Percentiles rank a stretch among this genome's conserved stretches.
phyloP scores from a whole-genome alignment of 371 early-diverging fungal genomes.

The Mortierella sp. region DNA sequence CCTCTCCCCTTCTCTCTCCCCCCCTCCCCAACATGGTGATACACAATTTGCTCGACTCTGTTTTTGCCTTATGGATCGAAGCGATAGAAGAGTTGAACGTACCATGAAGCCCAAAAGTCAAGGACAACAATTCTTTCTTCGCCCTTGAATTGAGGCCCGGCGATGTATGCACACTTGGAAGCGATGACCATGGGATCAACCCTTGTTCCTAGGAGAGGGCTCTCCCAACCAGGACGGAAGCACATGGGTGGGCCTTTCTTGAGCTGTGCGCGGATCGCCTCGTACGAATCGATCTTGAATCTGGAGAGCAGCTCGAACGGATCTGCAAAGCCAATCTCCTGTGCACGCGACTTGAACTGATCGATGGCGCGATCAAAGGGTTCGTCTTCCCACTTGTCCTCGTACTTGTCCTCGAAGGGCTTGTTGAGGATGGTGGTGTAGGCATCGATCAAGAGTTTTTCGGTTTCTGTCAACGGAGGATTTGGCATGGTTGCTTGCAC shows the following conservation, averaged over 20 bases:
- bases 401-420: conserved; percentile 54
- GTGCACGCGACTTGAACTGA: conserved; percentile 31
- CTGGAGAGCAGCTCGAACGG: conserved; percentile 37
- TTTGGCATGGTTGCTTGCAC: conserved; percentile 4
- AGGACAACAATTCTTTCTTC: conserved; percentile 26
- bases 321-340: conserved; percentile 43
- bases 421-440: conserved; percentile 39
- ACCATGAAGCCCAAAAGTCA: conserved; percentile 54
- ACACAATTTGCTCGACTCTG: no score
- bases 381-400: conserved; percentile 47
- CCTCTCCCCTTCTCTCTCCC: no score
- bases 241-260: conserved; percentile 42
- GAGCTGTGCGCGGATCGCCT: conserved; percentile 28
- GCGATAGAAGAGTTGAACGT: background rate
- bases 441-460: conserved; percentile 32
- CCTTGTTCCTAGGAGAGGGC: conserved; percentile 23
- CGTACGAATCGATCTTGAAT: conserved; percentile 42
- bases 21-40: no score
- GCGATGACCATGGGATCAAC: conserved; percentile 14
- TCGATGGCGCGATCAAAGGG: conserved; percentile 45
- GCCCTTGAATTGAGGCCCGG: conserved; percentile 25
- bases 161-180: conserved; percentile 21
- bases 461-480: conserved; percentile 30
- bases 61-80: background rate
- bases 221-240: conserved; percentile 46